Evolutionary conservation across 1,139 yeast species (phyloP).

Genomic region (Nakaseomyces glabratus): DNA sequence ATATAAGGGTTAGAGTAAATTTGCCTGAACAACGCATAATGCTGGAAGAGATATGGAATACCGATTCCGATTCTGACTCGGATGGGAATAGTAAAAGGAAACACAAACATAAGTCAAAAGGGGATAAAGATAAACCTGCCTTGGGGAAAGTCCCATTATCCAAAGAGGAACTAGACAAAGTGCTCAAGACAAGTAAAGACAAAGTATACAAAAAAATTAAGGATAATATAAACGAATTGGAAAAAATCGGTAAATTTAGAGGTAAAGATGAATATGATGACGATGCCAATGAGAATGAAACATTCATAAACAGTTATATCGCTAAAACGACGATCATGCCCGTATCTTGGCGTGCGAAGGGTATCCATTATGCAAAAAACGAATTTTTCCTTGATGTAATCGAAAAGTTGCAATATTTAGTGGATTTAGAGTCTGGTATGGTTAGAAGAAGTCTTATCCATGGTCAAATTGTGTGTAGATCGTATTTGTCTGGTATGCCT

Average conservation of each 20-base stretch:
- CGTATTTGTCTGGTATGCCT: slow-evolving; percentile 76
- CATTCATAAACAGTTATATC: slow-evolving; percentile 50
- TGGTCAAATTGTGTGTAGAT: slow-evolving; percentile 57
- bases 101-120: slow-evolving; percentile 9
- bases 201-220: slow-evolving; percentile 6
- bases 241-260: slow-evolving; percentile 7
- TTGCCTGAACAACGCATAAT: slow-evolving; percentile 12
- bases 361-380: slow-evolving; percentile 66
- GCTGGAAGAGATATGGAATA: slow-evolving; percentile 7
- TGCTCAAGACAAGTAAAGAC: neutral
- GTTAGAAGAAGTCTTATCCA: slow-evolving; percentile 53
- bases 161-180: slow-evolving; percentile 7
- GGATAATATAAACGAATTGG: slow-evolving; percentile 7
- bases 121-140: slow-evolving; percentile 9
- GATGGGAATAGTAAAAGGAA: slow-evolving; percentile 18
- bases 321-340: slow-evolving; percentile 65
- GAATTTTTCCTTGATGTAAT: slow-evolving; percentile 70
- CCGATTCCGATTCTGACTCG: slow-evolving; percentile 6
- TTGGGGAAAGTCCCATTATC: slow-evolving; percentile 5
- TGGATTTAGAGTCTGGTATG: slow-evolving; percentile 46
- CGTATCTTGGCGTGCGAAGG: slow-evolving; percentile 76
- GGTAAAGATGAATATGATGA: slow-evolving; percentile 2
- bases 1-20: slow-evolving; percentile 39
- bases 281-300: slow-evolving; percentile 16
- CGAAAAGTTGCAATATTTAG: slow-evolving; percentile 55